These are phyloP conservation scores for Evansstolkia leycettana DNA, from an alignment of 495 filamentous ascomycete species.

Conservation along the genomic window DNA sequence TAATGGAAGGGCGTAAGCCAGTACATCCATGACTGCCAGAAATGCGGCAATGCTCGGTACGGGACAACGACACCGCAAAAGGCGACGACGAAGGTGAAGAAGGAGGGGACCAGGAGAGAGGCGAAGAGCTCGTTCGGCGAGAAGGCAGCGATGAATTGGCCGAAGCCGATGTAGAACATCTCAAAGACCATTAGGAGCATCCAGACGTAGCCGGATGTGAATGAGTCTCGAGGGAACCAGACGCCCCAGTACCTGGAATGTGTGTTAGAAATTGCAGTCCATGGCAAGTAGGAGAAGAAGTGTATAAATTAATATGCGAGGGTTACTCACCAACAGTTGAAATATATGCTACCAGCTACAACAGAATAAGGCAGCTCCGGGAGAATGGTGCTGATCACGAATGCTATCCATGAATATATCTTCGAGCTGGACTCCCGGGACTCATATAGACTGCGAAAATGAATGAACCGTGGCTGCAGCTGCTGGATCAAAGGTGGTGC, in stretches of 20 bases:
- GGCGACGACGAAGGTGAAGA: conserved; percentile 50
- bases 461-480: conserved; percentile 34
- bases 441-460: conserved; percentile 34
- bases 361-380: conserved; percentile 42
- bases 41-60: conserved; percentile 37
- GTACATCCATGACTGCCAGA: conserved; percentile 62
- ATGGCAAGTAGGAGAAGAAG: background rate
- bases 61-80: conserved; percentile 57
- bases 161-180: conserved; percentile 60
- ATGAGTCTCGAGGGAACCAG: conserved; percentile 40
- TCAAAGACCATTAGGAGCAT: conserved; percentile 57
- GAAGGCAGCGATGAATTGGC: conserved; percentile 64
- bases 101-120: conserved; percentile 51
- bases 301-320: too few relatives aligned
- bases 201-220: conserved; percentile 43
- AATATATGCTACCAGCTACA: conserved; percentile 39
- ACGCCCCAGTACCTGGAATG: conserved; percentile 34
- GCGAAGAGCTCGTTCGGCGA: conserved; percentile 62
- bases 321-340: conserved; percentile 42
- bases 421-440: conserved; percentile 38
- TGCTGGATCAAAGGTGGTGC: conserved; percentile 51
- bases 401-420: conserved; percentile 41
- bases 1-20: conserved; percentile 53
- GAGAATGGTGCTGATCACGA: conserved; percentile 33
- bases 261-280: background rate